phyloP scores from a whole-genome alignment of 768 basidiomycete genomes.

The Rossbeevera mucosa region DNA sequence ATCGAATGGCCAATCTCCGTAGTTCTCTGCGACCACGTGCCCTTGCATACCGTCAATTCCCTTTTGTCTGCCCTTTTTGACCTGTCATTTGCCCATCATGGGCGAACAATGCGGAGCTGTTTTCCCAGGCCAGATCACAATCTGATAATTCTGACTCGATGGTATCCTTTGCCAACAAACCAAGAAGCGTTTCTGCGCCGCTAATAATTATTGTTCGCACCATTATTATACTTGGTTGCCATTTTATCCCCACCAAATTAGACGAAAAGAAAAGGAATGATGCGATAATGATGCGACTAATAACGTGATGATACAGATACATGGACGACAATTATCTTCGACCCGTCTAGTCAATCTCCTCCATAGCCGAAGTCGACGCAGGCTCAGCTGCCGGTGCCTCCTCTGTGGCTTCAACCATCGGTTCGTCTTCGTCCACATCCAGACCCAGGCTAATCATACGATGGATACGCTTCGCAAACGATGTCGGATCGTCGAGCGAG shows the following conservation, averaged over 20 bases:
- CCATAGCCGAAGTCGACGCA: slow-evolving; percentile 82
- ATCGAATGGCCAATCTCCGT: background rate
- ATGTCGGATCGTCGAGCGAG: slow-evolving; percentile 91
- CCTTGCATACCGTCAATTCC: background rate
- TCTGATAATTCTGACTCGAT: slow-evolving; percentile 1
- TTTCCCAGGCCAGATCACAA: slow-evolving; percentile 1
- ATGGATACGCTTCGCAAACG: slow-evolving; percentile 94
- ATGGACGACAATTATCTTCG: slow-evolving; percentile 3
- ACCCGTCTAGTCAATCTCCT: slow-evolving; percentile 81
- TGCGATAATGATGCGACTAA: slow-evolving; percentile 24
- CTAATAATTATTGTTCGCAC: background rate
- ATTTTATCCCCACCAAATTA: slow-evolving; percentile 23
- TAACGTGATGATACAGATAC: slow-evolving; percentile 27
- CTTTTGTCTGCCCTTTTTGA: slow-evolving; percentile 1
- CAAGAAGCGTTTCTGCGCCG: background rate
- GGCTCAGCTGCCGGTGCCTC: slow-evolving; percentile 53
- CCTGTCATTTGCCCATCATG: background rate
- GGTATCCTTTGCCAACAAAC: background rate
- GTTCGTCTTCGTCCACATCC: slow-evolving; percentile 78
- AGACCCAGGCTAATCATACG: slow-evolving; percentile 93
- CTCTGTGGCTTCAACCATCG: slow-evolving; percentile 32
- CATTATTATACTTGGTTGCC: background rate
- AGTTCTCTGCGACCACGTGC: background rate
- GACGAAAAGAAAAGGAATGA: slow-evolving; percentile 15
- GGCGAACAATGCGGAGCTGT: slow-evolving; percentile 26